Base-by-base conservation (phyloP, 2,329 filamentous ascomycete species). In the Alternaria ventricosa region DNA sequence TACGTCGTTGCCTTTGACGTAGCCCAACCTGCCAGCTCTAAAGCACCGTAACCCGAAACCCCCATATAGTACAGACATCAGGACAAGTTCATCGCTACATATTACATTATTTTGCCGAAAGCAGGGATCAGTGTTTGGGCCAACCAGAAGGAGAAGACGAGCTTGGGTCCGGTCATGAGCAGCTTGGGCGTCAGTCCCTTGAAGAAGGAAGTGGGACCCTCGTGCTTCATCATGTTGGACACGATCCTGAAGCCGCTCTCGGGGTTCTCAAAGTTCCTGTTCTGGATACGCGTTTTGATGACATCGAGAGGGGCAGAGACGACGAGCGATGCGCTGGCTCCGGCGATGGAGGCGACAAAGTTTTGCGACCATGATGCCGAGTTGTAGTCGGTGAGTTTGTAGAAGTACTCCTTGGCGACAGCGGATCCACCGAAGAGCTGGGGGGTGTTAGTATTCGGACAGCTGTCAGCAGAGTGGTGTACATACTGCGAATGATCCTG, bases 141-240 rank as follows among this genome's bases (percentile, higher is more conserved):
- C 78, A 99, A 89, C 96, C 96, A 99, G 90, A 99, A 99, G 65
- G 94, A 97, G 86, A 99, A 99, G 67, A 98, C 96, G 65, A 99
- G 88, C 88, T 99, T 99, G 68, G 96, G 96, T 23, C 96, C 96
- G 15, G 96, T 99, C 96, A 99, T 99, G 77, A 99, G 87, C 69
- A 99, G 89, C 91, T 99, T 99, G 67, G 96, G 96, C 54, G 94
- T 92, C 69, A 99, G 84, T 46, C 96, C 96, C 89, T 99, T 99
- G 89, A 99, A 99, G 88, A 99, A 98, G 75, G 91, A 90, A 15
- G 87, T 84, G 62, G 91, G 79, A 22, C 95, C 96, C 83, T 99
- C 96, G 73, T 97, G 89, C 85, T 90, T 92, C 69, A 92, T 88
- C 96, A 99, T 99, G 81, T 94, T 97, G 68, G 89, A 87, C 66